Evolutionary conservation across 2,329 filamentous ascomycete genomes (phyloP), one percentile per base, ranked within the genome.

Genomic region (Sporothrix brunneoviolacea): DNA sequence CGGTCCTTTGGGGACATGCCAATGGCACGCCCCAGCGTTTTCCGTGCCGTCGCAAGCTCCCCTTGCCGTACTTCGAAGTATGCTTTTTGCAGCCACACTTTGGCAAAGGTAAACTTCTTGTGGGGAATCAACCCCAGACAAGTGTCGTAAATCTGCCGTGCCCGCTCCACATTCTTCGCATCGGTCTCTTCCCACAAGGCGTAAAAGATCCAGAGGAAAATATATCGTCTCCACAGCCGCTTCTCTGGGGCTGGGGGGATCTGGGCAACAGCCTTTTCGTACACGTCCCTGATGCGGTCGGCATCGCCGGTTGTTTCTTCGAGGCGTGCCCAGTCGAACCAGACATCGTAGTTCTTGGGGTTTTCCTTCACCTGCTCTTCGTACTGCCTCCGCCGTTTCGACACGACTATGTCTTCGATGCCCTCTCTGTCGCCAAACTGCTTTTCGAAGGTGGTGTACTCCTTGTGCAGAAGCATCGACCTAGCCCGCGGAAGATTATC

Each of bases 181-280:
- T 91, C 85, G 66, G 88, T 83, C 67, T 98, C 93, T 66, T 97
- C 93, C 81, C 87, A 97, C 16, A 96, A 72, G 9, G 93, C 93
- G 67, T 97, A 98, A 70, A 97, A 96, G 38, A 97, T 81, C 89
- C 91, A 98, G 1, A 98, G 78, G 64, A 97, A 98, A 54, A 98
- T 94, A 67, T 98, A 98, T 32, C 93, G 79, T 58, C 93, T 80
- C 93, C 93, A 98, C 66, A 97, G 91, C 41, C 93, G 82, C 74
- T 98, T 98, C 66, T 97, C 93, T 60, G 94, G 88, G 18, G 90
- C 94, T 0, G 93, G 91, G 2, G 93, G 93, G 13, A 97, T 82
- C 63, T 98, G 91, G 5, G 93, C 90, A 59, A 98, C 95, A 2
- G 93, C 93, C 60, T 90, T 81, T 69, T 98, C 93, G 68, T 97